Evolutionary conservation across 106 monocot species (phyloP), one percentile per base, ranked within the genome.

Genomic region (Ottelia alismoides): DNA sequence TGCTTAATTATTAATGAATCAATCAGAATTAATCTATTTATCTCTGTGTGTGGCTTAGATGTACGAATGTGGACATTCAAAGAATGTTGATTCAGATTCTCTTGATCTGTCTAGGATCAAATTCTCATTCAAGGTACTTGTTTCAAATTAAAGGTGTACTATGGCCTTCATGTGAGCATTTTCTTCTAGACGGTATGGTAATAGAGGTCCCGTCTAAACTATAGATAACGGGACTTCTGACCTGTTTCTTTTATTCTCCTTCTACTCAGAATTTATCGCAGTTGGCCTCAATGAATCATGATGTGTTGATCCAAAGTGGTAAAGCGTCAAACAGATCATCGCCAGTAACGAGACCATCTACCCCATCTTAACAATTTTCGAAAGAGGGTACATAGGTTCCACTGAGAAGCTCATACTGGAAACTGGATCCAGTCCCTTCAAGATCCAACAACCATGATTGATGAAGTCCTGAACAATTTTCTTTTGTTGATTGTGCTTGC

Each of bases 221-320:
- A n/a, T n/a, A n/a, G n/a, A n/a, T n/a, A n/a, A n/a, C 11, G 25
- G 18, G 51, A 1, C 31, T 25, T 63, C 20, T 52, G 31, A 35
- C 11, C 23, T 21, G 21, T 62, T 17, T 60, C 11, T 57, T 66
- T 58, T 14, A n/a, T n/a, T n/a, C n/a, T n/a, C n/a, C n/a, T n/a
- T n/a, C n/a, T n/a, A n/a, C n/a, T n/a, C 80, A 85, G 85, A 85
- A 85, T 60, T 56, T 80, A 10, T 79, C 85, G 5, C 85, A 85
- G 28, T 66, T 85, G 60, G 85, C 80, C 2, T 60, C 73, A 22
- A 85, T 80, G 66, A 85, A 80, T 45, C 77, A 79, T 50, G 80
- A 85, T 62, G 80, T 77, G 2, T 67, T 83, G 32, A 28, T 79
- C 49, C 63, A 75, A 64, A 73, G 66, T 62, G 73, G 72, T 24